Evolutionary conservation across 495 filamentous ascomycete species (phyloP), one percentile per base, ranked within the genome.

Genomic region (Apiosordaria backusii): DNA sequence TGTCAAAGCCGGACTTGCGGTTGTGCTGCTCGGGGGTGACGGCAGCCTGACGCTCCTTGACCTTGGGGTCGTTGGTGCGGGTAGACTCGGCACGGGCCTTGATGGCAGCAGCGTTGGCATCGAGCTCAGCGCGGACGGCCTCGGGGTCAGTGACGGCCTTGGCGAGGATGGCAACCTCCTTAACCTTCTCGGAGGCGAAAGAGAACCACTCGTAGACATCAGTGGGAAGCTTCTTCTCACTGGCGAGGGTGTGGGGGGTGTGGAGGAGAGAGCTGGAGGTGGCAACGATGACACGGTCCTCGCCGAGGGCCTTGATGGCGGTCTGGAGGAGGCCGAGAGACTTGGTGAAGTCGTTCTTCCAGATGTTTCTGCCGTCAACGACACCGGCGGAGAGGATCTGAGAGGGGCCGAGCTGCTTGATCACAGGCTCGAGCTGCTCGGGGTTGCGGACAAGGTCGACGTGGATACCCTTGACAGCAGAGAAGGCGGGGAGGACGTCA

Each of bases 281-380:
- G 70, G 95, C 89, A 67, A 99, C 92, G 71, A 98, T 89, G 75
- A 99, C 93, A 72, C 96, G 90, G 67, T 97, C 92, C 81, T 93
- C 90, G 80, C 96, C 94, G 61, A 99, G 88, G 80, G 92, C 90
- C 83, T 96, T 90, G 75, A 97, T 83, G 67, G 93, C 94, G 45
- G 87, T 85, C 85, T 97, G 90, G 70, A 94, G 88, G 72, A 85
- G 86, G 83, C 91, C 92, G 71, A 97, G 92, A 69, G 94, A 92
- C 72, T 86, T 86, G 85, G 92, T 87, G 80, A 96, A 90, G 87
- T 97, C 92, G 81, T 92, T 97, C 92, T 99, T 98, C 95, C 95
- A 99, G 87, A 99, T 99, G 86, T 99, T 99, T 76, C 95, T 91
- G 72, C 95, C 96, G 74, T 98, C 93, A 69, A 99, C 95, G 70